Base-by-base conservation (phyloP, 1,284 basidiomycete genomes). In the Exobasidium rhododendri region DNA sequence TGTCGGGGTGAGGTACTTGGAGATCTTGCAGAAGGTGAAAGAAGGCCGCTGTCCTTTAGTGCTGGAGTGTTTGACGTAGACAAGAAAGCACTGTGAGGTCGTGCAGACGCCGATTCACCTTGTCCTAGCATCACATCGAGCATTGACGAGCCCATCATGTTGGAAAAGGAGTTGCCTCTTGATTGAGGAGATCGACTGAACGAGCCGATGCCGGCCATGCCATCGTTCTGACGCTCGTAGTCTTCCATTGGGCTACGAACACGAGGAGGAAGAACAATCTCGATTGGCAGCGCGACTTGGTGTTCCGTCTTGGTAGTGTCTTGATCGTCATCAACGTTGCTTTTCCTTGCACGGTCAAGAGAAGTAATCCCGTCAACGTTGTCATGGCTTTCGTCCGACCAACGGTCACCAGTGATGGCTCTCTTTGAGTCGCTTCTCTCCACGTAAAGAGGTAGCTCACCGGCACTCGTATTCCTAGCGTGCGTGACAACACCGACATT, bases 131-230 rank as follows among this genome's bases (percentile, higher is more conserved):
- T 40, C 7, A 7, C 35, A 40, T 40, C 24, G 11, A 6, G 11
- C 56, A 7, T 24, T 32, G 52, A 11, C 7, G 26, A 20, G 10
- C 29, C 43, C 13, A 20, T 54, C 11, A 5, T 28, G 52, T 54
- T 17, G 10, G 35, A 40, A 17, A 40, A 7, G 17, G 71, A 73
- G 45, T 73, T 73, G 45, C 69, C 65, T 3, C 71, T 54, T 3
- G 71, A 73, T 10, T 66, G 65, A 40, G 35, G 35, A 30, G 58
- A 66, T 11, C 70, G 61, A 3, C 62, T 64, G 47, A 44, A 72
- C 14, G 71, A 73, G 22, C 71, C 71, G 17, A 73, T 59, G 17
- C 71, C 71, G 6, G 66, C 71, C 71, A 73, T 73, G 49, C 61
- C 55, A 24, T 44, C 40, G 40, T 2, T 29, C 29, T 28, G 46